Percentiles rank a stretch among this genome's conserved stretches.
Conservation (phyloP, 2,329 filamentous ascomycete species). For the Daldinia sp. region DNA sequence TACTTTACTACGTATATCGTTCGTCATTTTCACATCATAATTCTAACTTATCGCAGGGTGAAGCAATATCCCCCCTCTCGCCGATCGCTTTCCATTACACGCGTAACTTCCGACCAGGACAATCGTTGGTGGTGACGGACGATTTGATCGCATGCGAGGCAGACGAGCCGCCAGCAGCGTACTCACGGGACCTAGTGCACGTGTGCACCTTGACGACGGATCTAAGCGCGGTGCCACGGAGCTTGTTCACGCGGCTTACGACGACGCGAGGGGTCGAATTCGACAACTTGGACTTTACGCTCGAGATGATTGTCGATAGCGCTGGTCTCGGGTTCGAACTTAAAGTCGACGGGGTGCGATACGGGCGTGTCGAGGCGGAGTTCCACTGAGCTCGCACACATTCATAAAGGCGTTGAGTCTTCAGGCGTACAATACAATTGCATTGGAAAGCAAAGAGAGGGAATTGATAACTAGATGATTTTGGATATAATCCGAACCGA, state of each 20-base stretch:
- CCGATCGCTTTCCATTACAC: conserved; percentile 89
- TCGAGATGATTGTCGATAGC: conserved; percentile 86
- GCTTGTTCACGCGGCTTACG: conserved; percentile 78
- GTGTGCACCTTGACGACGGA: conserved; percentile 87
- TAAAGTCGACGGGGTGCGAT: conserved; percentile 81
- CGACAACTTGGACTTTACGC: conserved; percentile 83
- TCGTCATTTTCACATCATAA: conserved; percentile 1
- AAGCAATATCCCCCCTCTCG: conserved; percentile 77
- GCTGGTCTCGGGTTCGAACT: conserved; percentile 82
- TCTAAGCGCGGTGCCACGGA: conserved; percentile 78
- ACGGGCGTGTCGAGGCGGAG: conserved; percentile 81
- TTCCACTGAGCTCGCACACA: conserved; percentile 67
- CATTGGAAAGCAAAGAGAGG: not conserved
- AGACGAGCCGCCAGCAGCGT: conserved; percentile 72
- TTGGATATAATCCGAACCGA: not conserved
- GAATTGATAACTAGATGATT: not conserved
- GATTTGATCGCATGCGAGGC: conserved; percentile 82
- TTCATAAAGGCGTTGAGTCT: not conserved
- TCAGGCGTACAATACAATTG: not conserved
- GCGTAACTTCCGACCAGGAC: conserved; percentile 83
- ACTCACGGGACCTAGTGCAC: conserved; percentile 72
- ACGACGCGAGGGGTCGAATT: conserved; percentile 85
- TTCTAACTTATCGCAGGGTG: conserved; percentile 63
- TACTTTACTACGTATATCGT: not conserved
- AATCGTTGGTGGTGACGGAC: conserved; percentile 82